A percentile compares a stretch with the other conserved stretches of the same genome.
phyloP scores from a whole-genome alignment of 352 stramenopile species.

The Phytopythium montanum region DNA sequence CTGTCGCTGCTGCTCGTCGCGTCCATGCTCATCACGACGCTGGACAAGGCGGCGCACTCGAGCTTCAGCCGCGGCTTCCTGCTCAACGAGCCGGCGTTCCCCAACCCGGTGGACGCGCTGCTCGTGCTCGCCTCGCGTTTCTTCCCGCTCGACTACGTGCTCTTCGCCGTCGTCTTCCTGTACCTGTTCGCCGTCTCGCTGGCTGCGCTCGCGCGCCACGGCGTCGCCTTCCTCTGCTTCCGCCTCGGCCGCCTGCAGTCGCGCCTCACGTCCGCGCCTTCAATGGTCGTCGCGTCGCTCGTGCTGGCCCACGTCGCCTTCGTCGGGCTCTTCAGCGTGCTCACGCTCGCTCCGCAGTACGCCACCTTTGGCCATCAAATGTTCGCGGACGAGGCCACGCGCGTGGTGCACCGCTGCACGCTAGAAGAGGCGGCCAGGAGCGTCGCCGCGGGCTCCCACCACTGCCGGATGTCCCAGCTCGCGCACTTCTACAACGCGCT shows the following conservation, averaged over 20 bases:
- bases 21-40: constrained; percentile 73
- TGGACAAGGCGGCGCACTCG: constrained; percentile 79
- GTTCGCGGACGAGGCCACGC: constrained; percentile 40
- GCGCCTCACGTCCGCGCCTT: constrained; percentile 65
- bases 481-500: constrained; percentile 79
- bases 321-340: constrained; percentile 74
- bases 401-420: constrained; percentile 53
- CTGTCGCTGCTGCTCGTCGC: constrained; percentile 64
- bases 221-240: constrained; percentile 77
- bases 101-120: constrained; percentile 73
- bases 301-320: constrained; percentile 82
- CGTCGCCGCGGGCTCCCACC: constrained; percentile 22
- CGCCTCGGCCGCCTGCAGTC: constrained; percentile 68
- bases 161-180: constrained; percentile 73
- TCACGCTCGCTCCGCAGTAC: constrained; percentile 83
- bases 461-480: constrained; percentile 78
- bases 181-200: constrained; percentile 82
- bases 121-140: constrained; percentile 67
- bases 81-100: constrained; percentile 54
- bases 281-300: constrained; percentile 74
- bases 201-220: constrained; percentile 68
- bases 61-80: constrained; percentile 68
- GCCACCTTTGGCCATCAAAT: constrained; percentile 80
- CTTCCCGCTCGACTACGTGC: constrained; percentile 82
- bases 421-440: constrained; percentile 57